Evolutionary conservation across 495 filamentous ascomycete genomes (phyloP).

Genomic region (Aspergillus leporis): DNA sequence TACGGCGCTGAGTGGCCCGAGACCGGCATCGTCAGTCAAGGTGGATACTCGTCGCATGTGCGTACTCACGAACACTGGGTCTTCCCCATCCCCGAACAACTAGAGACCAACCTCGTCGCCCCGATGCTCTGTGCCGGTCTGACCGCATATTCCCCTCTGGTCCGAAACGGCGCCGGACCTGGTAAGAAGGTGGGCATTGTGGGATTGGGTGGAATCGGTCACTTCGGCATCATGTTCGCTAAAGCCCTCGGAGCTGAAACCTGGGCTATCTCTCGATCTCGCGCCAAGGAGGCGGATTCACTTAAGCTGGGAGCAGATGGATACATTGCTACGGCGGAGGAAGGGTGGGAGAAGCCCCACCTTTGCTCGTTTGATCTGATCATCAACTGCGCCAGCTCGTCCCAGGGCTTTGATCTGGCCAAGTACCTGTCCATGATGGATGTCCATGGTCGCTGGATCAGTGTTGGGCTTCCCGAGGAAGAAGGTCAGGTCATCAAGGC

Average conservation of each 20-base stretch:
- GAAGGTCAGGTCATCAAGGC: constrained; percentile 73
- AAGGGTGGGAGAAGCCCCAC: constrained; percentile 57
- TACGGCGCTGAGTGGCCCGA: constrained; percentile 67
- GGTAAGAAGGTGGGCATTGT: constrained; percentile 84
- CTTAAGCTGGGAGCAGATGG: constrained; percentile 69
- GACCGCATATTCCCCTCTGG: constrained; percentile 77
- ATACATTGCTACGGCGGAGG: constrained; percentile 66
- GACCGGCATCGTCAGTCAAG: constrained; percentile 60
- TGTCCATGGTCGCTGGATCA: constrained; percentile 80
- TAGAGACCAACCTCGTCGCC: constrained; percentile 66
- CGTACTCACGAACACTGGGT: constrained; percentile 64
- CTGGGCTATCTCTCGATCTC: constrained; percentile 68
- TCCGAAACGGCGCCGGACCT: constrained; percentile 69
- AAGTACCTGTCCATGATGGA: constrained; percentile 79
- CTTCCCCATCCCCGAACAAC: constrained; percentile 77
- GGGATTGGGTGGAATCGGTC: constrained; percentile 75
- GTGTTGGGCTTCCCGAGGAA: constrained; percentile 80
- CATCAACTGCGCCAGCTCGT: constrained; percentile 71
- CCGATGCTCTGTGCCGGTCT: constrained; percentile 91
- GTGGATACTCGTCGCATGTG: constrained; percentile 68
- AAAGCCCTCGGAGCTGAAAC: constrained; percentile 70
- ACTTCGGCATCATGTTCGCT: constrained; percentile 71
- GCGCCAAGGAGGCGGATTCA: constrained; percentile 70
- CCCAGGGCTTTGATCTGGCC: constrained; percentile 64
- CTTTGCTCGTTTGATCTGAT: constrained; percentile 70